These are phyloP conservation scores for Casuarina cunninghamiana DNA, from an alignment of 306 rosid species.

Conservation along the genomic window DNA sequence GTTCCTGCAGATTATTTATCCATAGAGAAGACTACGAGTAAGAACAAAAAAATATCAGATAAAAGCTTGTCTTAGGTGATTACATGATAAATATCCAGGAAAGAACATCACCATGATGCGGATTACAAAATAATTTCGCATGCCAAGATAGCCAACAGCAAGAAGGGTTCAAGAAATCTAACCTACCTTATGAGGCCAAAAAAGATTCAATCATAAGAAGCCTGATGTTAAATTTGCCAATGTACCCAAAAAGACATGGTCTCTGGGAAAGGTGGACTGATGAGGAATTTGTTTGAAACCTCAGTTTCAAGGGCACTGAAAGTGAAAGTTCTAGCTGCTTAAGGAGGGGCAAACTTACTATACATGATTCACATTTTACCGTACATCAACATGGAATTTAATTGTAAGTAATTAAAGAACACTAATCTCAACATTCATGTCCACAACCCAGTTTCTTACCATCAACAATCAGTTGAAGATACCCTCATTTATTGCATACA, in stretches of 20 bases:
- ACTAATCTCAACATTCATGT: slow-evolving; percentile 1
- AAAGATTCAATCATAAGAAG: too few relatives aligned
- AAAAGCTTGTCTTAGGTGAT: neutral
- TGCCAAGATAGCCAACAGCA: neutral
- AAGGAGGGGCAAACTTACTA: neutral
- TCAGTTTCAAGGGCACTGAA: neutral
- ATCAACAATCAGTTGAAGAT: neutral
- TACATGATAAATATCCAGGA: neutral
- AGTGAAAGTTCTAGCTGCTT: neutral
- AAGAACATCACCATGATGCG: neutral
- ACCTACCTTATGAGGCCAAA: too few relatives aligned
- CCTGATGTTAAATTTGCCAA: too few relatives aligned
- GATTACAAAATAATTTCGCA: neutral
- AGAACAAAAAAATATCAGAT: neutral
- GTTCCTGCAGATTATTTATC: too few relatives aligned
- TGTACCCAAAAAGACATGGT: too few relatives aligned
- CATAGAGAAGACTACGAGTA: neutral
- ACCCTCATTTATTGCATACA: neutral
- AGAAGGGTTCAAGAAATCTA: neutral
- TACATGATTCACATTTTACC: neutral
- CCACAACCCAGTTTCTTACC: neutral
- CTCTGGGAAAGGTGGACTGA: too few relatives aligned
- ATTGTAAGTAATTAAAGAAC: neutral
- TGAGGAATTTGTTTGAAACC: neutral
- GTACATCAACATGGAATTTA: neutral